A percentile compares a stretch with the other conserved stretches of the same genome.
Evolutionary conservation across 768 basidiomycete genomes (phyloP).

Genomic region (Boletus bicolor): DNA sequence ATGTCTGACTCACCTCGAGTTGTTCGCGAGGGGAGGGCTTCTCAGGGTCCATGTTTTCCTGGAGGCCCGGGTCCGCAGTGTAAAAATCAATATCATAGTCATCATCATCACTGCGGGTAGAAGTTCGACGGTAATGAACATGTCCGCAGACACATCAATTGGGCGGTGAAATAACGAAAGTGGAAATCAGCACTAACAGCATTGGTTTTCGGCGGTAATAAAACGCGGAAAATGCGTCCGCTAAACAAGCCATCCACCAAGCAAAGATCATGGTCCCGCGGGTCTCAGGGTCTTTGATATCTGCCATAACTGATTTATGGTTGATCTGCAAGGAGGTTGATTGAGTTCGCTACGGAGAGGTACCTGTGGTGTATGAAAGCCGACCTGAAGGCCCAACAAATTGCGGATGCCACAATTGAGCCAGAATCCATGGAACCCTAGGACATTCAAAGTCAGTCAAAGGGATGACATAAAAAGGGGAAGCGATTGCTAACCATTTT

Average conservation of each 20-base stretch:
- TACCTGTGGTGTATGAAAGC: slow-evolving; percentile 14
- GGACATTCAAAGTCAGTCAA: slow-evolving; percentile 15
- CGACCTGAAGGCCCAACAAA: slow-evolving; percentile 70
- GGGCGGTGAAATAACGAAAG: background rate
- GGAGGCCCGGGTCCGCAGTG: slow-evolving; percentile 59
- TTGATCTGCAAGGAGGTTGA: slow-evolving; percentile 55
- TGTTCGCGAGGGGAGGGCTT: slow-evolving; percentile 73
- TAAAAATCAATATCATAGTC: slow-evolving; percentile 91
- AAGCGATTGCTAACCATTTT: slow-evolving; percentile 50
- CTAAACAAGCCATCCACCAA: slow-evolving; percentile 90
- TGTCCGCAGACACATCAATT: slow-evolving; percentile 8
- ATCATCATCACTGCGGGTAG: slow-evolving; percentile 60
- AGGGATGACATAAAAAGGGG: slow-evolving; percentile 10
- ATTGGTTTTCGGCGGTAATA: slow-evolving; percentile 86
- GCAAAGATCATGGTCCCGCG: slow-evolving; percentile 86
- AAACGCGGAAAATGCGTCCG: slow-evolving; percentile 78
- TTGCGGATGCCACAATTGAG: slow-evolving; percentile 74
- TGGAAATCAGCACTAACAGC: slow-evolving; percentile 41
- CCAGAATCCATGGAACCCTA: slow-evolving; percentile 88
- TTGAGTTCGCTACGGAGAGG: slow-evolving; percentile 3
- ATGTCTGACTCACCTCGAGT: slow-evolving; percentile 55
- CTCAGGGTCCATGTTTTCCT: slow-evolving; percentile 47
- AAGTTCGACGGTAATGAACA: slow-evolving; percentile 23
- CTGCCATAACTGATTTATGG: slow-evolving; percentile 74
- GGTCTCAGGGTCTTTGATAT: slow-evolving; percentile 69